Percentiles rank a stretch among this genome's conserved stretches.
These are phyloP conservation scores for Hypomontagnella submonticulosa DNA, from an alignment of 495 filamentous ascomycete species.

Conservation along the genomic window DNA sequence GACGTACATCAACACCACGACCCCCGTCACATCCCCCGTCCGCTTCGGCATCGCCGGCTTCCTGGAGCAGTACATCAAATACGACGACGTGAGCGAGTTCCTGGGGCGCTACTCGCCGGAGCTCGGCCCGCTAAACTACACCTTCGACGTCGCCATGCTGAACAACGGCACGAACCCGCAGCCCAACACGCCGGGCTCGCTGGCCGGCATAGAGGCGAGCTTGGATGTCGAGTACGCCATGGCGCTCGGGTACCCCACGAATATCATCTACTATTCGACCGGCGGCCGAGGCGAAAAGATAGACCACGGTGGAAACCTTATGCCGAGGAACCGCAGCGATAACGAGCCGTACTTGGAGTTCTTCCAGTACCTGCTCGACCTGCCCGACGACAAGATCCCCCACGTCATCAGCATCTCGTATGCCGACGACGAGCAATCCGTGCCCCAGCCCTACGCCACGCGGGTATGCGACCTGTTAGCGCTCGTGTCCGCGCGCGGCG, in stretches of 20 bases:
- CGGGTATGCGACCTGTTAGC: conserved; percentile 78
- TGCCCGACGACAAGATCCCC: conserved; percentile 72
- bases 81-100: conserved; percentile 67
- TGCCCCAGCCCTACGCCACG: conserved; percentile 70
- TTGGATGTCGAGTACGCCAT: conserved; percentile 78
- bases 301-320: conserved; percentile 60
- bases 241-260: conserved; percentile 66
- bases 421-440: conserved; percentile 70
- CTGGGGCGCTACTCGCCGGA: conserved; percentile 63
- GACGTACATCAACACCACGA: conserved; percentile 41
- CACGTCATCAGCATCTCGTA: conserved; percentile 81
- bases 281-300: conserved; percentile 69
- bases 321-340: conserved; percentile 56
- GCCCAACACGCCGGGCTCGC: conserved; percentile 40
- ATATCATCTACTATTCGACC: conserved; percentile 73
- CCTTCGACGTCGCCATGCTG: conserved; percentile 71
- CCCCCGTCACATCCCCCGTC: conserved; percentile 40
- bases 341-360: conserved; percentile 90
- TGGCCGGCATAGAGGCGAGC: conserved; percentile 69
- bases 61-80: conserved; percentile 72
- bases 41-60: conserved; percentile 75
- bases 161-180: conserved; percentile 69
- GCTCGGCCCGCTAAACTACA: conserved; percentile 55
- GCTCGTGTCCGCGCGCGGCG: conserved; percentile 77
- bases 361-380: conserved; percentile 72